Conservation (phyloP, 805 yeast genomes). For the Candida tibetensis region DNA sequence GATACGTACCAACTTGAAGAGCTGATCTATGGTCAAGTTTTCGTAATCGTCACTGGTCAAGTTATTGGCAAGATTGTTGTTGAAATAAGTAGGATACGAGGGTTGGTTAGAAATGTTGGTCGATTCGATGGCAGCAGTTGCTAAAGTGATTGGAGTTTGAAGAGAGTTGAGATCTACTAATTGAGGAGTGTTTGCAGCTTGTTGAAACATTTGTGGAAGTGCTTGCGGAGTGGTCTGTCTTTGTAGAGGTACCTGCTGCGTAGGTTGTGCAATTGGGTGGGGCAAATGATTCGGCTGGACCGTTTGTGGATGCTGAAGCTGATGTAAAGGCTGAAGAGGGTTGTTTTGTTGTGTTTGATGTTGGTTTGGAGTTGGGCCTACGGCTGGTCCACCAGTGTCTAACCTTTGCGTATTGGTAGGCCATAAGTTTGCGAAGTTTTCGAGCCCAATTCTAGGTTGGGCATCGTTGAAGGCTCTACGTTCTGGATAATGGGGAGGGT, state of each 20-base stretch:
- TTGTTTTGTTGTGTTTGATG: not conserved
- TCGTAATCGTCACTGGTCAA: constrained; percentile 41
- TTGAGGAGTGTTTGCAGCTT: not conserved
- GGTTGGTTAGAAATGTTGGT: constrained; percentile 3
- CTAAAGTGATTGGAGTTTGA: constrained; percentile 3
- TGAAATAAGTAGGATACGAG: constrained; percentile 18
- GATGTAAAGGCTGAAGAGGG: too few relatives aligned
- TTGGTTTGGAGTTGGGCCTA: too few relatives aligned
- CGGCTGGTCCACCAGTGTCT: too few relatives aligned
- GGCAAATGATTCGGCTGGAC: not conserved
- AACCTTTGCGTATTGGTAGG: not conserved
- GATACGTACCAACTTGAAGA: constrained; percentile 34
- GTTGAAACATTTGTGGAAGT: not conserved
- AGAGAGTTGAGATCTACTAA: not conserved
- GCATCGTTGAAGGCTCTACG: not conserved
- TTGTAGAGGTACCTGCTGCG: constrained; percentile 3
- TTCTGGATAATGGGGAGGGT: too few relatives aligned
- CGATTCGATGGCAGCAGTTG: constrained; percentile 7
- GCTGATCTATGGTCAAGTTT: constrained; percentile 33
- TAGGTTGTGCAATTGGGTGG: not conserved
- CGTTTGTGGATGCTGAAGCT: constrained; percentile 2
- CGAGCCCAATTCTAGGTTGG: too few relatives aligned
- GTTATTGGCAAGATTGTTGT: constrained; percentile 19
- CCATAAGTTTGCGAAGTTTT: not conserved
- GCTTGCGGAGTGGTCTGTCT: constrained; percentile 1